These are phyloP conservation scores for Linnemannia schmuckeri DNA, from an alignment of 192 early-diverging fungal species.

Conservation along the genomic window DNA sequence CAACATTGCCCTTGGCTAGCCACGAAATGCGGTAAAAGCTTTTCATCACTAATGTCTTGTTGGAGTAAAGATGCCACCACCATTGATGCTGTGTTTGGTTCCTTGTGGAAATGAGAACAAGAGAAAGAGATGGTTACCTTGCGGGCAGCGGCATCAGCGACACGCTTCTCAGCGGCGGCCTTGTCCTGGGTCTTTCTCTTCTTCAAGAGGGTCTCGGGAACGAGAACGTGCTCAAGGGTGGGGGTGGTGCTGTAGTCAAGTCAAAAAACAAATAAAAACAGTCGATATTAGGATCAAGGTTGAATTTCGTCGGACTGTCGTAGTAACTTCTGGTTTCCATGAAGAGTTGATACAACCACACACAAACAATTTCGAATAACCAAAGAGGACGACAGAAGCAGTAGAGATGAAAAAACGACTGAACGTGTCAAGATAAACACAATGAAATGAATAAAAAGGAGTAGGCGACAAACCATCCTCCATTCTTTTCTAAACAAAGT, in stretches of 20 bases:
- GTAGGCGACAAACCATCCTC: neutral
- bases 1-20: constrained; percentile 60
- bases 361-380: neutral
- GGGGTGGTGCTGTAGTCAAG: constrained; percentile 62
- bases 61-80: constrained; percentile 59
- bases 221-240: constrained; percentile 78
- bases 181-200: constrained; percentile 85
- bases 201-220: constrained; percentile 91
- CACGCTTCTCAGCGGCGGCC: constrained; percentile 72
- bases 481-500: neutral
- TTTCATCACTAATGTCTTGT: constrained; percentile 15
- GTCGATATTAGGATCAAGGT: constrained; percentile 33
- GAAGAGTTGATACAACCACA: neutral
- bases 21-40: constrained; percentile 36
- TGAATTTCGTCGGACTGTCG: constrained; percentile 45
- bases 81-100: neutral
- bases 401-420: neutral
- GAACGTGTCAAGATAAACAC: neutral
- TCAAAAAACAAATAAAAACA: constrained; percentile 22
- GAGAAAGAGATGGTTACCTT: constrained; percentile 56
- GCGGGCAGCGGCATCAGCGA: constrained; percentile 63
- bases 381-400: neutral
- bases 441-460: neutral
- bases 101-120: neutral
- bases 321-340: constrained; percentile 16